These are phyloP conservation scores for Penicillium sp. DNA, from an alignment of 2,329 filamentous ascomycete species.

Conservation along the genomic window DNA sequence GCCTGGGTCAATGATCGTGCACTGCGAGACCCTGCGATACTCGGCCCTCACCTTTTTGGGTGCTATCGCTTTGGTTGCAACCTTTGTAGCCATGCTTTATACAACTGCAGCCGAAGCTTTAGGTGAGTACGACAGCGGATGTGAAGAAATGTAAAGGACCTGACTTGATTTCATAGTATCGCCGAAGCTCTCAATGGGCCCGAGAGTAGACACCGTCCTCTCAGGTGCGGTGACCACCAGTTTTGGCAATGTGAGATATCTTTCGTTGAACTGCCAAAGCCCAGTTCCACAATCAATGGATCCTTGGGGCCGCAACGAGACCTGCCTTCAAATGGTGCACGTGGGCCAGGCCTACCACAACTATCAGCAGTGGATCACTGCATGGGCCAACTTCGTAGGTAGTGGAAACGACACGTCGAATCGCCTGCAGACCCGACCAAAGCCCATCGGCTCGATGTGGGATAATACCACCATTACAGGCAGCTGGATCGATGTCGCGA, in stretches of 20 bases:
- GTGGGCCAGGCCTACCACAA: conserved; percentile 70
- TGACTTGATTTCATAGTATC: conserved; percentile 52
- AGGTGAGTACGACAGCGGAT: conserved; percentile 33
- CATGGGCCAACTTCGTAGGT: conserved; percentile 55
- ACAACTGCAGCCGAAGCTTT: conserved; percentile 75
- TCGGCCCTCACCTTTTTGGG: conserved; percentile 67
- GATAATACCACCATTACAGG: conserved; percentile 73
- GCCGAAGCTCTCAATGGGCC: conserved; percentile 66
- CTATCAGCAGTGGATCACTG: conserved; percentile 60
- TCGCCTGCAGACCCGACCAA: conserved; percentile 55
- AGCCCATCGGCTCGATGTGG: conserved; percentile 63
- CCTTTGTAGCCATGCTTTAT: conserved; percentile 69
- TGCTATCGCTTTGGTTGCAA: conserved; percentile 62
- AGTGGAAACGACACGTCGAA: conserved; percentile 47
- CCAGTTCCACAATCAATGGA: conserved; percentile 56
- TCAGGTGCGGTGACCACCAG: conserved; percentile 59
- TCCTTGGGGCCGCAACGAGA: conserved; percentile 44
- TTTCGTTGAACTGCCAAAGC: conserved; percentile 60
- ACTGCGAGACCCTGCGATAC: conserved; percentile 65
- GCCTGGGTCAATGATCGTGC: conserved; percentile 71
- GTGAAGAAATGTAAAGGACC: too few species aligned
- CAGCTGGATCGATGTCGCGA: conserved; percentile 66
- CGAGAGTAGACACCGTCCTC: conserved; percentile 53
- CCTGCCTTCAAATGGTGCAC: conserved; percentile 70
- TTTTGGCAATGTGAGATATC: conserved; percentile 65